Percentiles rank a stretch among this genome's conserved stretches.
Conservation (phyloP, 2,329 filamentous ascomycete species). For the Claviceps humidiphila region DNA sequence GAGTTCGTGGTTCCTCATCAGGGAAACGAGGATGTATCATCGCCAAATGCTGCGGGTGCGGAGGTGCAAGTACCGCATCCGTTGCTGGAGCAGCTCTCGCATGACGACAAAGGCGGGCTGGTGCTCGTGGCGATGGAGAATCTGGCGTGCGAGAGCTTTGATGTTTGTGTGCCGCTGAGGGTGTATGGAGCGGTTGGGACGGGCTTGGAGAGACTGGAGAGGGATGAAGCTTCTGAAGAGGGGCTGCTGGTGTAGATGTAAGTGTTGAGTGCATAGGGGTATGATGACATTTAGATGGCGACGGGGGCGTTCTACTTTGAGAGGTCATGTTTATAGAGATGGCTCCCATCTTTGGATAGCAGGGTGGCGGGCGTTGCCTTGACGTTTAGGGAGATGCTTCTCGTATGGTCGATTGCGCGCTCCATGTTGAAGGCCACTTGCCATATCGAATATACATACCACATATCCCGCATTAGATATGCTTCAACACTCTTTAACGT, state of each 20-base stretch:
- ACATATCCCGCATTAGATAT: too few relatives aligned
- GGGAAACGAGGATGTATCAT: slow-evolving; percentile 5
- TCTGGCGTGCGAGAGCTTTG: slow-evolving; percentile 76
- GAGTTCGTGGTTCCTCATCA: slow-evolving; percentile 77
- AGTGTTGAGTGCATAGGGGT: too few relatives aligned
- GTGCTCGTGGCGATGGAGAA: slow-evolving; percentile 68
- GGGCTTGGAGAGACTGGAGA: slow-evolving; percentile 41
- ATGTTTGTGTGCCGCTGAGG: slow-evolving; percentile 70
- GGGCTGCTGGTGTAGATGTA: slow-evolving; percentile 24
- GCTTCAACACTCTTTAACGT: too few relatives aligned
- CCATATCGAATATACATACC: too few relatives aligned
- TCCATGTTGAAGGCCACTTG: too few relatives aligned
- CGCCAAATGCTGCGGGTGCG: slow-evolving; percentile 4
- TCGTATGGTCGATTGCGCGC: too few relatives aligned
- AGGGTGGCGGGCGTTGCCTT: too few relatives aligned
- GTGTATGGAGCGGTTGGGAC: slow-evolving; percentile 58
- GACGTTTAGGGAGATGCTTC: too few relatives aligned
- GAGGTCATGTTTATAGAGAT: too few relatives aligned
- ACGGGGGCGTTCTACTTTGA: too few relatives aligned
- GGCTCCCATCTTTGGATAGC: too few relatives aligned
- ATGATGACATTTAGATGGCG: too few relatives aligned
- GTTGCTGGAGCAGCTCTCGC: slow-evolving; percentile 66
- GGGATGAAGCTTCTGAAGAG: slow-evolving; percentile 39
- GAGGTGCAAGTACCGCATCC: slow-evolving; percentile 20
- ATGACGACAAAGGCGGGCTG: slow-evolving; percentile 62